phyloP scores from a whole-genome alignment of 805 yeast genomes.

The Kuraishia cidri region DNA sequence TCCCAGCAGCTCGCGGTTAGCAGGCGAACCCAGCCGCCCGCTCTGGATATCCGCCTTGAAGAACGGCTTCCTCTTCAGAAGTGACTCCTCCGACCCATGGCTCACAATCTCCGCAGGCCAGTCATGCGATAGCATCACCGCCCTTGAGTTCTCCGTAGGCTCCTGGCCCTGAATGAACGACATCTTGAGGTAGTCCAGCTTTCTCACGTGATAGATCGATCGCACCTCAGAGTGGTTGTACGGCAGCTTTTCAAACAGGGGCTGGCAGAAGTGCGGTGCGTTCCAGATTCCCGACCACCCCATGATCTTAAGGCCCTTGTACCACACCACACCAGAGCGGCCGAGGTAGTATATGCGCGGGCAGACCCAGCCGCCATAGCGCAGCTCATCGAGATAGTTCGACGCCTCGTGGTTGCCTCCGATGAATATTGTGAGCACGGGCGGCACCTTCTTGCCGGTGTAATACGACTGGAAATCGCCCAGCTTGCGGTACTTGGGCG shows the following conservation, averaged over 20 bases:
- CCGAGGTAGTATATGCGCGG: conserved; percentile 84
- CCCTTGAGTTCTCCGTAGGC: conserved; percentile 10
- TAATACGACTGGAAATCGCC: conserved; percentile 82
- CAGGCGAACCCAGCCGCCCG: conserved; percentile 65
- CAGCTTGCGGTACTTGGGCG: conserved; percentile 59
- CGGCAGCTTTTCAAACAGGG: conserved; percentile 37
- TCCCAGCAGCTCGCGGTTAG: conserved; percentile 45
- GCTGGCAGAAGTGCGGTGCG: conserved; percentile 31
- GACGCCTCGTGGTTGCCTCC: conserved; percentile 97
- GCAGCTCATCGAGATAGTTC: conserved; percentile 60
- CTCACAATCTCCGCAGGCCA: conserved; percentile 84
- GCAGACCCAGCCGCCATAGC: conserved; percentile 90
- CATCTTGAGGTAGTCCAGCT: conserved; percentile 52
- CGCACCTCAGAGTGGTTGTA: conserved; percentile 35
- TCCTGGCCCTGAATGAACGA: conserved; percentile 21
- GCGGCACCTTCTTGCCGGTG: conserved; percentile 50
- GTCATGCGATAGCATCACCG: conserved; percentile 70
- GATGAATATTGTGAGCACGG: conserved; percentile 69
- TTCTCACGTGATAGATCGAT: conserved; percentile 68
- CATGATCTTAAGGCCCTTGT: conserved; percentile 64
- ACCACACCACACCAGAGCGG: conserved; percentile 64
- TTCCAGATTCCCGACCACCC: conserved; percentile 85
- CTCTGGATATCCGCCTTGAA: conserved; percentile 54
- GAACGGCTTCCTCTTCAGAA: conserved; percentile 56
- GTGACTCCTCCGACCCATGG: conserved; percentile 43